Base-by-base conservation (phyloP, 345 rosid species). In the Draba incana region DNA sequence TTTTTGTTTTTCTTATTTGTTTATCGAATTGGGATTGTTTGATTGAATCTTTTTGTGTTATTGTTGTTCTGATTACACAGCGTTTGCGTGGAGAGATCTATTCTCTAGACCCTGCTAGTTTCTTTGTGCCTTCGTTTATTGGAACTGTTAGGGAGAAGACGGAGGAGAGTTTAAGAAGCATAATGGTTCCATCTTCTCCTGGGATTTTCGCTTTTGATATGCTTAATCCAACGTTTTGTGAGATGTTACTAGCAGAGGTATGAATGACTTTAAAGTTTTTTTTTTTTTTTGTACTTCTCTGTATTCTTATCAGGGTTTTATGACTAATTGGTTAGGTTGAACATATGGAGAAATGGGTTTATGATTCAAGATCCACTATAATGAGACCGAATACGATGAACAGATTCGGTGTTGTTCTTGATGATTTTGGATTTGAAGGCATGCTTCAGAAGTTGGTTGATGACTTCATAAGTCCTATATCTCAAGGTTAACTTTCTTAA, bases 331-430 rank as follows among this genome's bases (percentile, higher is more conserved):
- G 76, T 78, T 70, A 94, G 98, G 96, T 94, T 67, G 92, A 89
- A 43, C 82, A 88, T 82, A 88, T 92, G 77, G 96, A 88, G 78
- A 84, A 72, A 69, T 95, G 99, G 96, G 96, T 88, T 8, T 80
- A 80, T 63, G 82, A 85, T 38, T 72, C 88, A 61, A 85, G 76
- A 75, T 79, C 84, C 82, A 75, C 84, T 57, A 84, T 92, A 68
- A 95, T 92, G 99, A 81, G 97, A 27, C 99, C 99, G 55, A 92
- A 89, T 79, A 95, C 98, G 0, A 83, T 95, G 99, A 95, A 95
- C 75, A 88, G 75, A 75, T 89, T 75, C 68, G 99, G 99, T 60
- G 87, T 83, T 60, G 98, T 95, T 24, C 92, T 95, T 80, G 99
- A 84, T 76, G 99, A 95, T 77, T 95, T 95, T 77, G 99, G 96